Percentiles rank a stretch among this genome's conserved stretches.
These are phyloP conservation scores for Tetrahymena borealis DNA, from an alignment of 73 alveolate species.

Conservation along the genomic window DNA sequence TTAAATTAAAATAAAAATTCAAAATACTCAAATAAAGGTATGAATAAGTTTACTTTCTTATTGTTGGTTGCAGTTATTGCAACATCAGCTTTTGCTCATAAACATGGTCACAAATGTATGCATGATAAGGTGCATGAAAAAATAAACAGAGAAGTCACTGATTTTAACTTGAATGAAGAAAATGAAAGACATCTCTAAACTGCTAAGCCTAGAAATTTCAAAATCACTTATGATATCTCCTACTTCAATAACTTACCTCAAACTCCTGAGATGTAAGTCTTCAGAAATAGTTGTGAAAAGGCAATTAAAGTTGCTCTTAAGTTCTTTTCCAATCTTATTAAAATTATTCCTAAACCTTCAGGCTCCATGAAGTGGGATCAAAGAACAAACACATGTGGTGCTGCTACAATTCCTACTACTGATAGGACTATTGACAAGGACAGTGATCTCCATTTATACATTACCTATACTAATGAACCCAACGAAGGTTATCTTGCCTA, in stretches of 20 bases:
- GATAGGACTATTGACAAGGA: not conserved
- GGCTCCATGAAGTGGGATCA: not conserved
- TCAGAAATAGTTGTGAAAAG: not conserved
- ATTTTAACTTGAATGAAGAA: not conserved
- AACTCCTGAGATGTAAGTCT: not conserved
- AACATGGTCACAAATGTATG: not conserved
- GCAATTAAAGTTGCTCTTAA: not conserved
- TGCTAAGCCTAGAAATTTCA: not conserved
- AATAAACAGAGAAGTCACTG: not conserved
- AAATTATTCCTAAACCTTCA: not conserved
- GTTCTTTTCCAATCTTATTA: not conserved
- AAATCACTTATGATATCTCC: not conserved
- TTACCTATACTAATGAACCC: not conserved
- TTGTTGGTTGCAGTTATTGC: not conserved
- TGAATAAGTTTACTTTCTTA: not conserved
- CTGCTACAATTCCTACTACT: not conserved
- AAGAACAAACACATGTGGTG: not conserved
- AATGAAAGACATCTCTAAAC: not conserved
- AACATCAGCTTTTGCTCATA: not conserved
- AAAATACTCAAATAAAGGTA: not conserved
- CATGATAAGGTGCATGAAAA: not conserved
- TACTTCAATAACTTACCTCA: not conserved
- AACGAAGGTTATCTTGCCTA: not conserved
- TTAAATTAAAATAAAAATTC: not conserved
- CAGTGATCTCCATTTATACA: not conserved